Base-by-base conservation (phyloP, 2,329 filamentous ascomycete species). In the Aureobasidium sp. region DNA sequence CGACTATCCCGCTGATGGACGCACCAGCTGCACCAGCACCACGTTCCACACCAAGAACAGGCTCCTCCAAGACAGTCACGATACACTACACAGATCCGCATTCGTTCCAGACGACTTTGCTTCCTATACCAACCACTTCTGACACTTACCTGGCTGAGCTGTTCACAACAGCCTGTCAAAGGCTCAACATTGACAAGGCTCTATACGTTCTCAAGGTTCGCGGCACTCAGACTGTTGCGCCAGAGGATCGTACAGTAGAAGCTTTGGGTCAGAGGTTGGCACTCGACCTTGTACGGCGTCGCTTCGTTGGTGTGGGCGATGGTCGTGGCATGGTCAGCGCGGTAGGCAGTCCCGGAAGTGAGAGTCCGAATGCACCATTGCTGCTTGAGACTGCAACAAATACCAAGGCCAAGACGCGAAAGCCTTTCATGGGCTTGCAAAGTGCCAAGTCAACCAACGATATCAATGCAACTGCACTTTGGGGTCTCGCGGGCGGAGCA, bases 131-230 rank as follows among this genome's bases (percentile, higher is more conserved):
- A 65, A 89, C 90, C 50, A 92, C 88, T 0, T 91, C 88, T 0
- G 89, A 93, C 67, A 93, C 87, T 34, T 94, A 92, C 71, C 84
- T 94, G 48, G 89, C 88, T 47, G 89, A 94, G 72, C 85, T 94
- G 32, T 84, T 93, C 57, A 89, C 93, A 70, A 81, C 86, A 66
- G 87, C 90, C 2, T 94, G 90, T 72, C 84, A 86, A 46, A 90
- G 89, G 73, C 81, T 91, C 47, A 85, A 89, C 63, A 78, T 94
- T 0, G 90, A 94, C 72, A 91, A 92, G 76, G 87, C 82, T 20
- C 84, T 87, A 62, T 89, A 91, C 71, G 87, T 93, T 5, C 82
- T 95, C 65, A 92, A 90, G 73, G 82, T 93, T 12, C 86, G 87
- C 0, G 85, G 85, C 15, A 89, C 88, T 2, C 87, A 87, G 17